Evolutionary conservation across 129 eudicot species (phyloP), one percentile per base, ranked within the genome.

Genomic region (Silybum marianum): DNA sequence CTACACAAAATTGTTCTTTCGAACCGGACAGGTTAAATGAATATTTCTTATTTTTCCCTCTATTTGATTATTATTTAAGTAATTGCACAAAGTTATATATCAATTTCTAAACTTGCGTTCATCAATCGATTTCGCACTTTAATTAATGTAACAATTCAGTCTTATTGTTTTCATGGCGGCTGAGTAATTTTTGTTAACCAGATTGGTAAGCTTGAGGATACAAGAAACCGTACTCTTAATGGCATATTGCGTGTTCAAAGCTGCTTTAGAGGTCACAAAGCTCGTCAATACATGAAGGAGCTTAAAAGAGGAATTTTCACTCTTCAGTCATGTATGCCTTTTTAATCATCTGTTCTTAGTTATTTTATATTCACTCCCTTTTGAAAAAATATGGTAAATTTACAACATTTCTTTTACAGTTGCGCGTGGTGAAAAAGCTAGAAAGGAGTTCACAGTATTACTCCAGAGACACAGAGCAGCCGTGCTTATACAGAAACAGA

Each of bases 131-230:
- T 51, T 51, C 63, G 7, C 22, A 51, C 63, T 51, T 51, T 48
- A 0, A 14, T 48, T 11, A 3, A 48, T 48, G 60, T 48, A 48
- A 48, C 19, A 0, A 48, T 19, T 2, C n/a, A 48, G 6, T 48
- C 60, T 48, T 13, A 4, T 13, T 16, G 7, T 16, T 51, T 51
- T 51, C 63, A 51, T 16, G 63, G 63, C 22, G 21, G 63, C 63
- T 18, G 21, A 51, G 63, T 51, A 51, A 16, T 51, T 51, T 13
- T 51, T 58, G 28, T 65, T 65, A 65, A 65, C 26, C 69, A 96
- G 99, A 90, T 96, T 83, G 97, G 98, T 71, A 91, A 88, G 77
- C 99, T 96, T 62, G 99, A 96, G 81, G 99, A 96, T 84, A 96
- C 98, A 84, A 86, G 99, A 83, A 96, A 91, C 75, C 97, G 98